Percentiles rank a stretch among this genome's conserved stretches.
Evolutionary conservation across 805 yeast genomes (phyloP).

Genomic region (Torulaspora franciscae): DNA sequence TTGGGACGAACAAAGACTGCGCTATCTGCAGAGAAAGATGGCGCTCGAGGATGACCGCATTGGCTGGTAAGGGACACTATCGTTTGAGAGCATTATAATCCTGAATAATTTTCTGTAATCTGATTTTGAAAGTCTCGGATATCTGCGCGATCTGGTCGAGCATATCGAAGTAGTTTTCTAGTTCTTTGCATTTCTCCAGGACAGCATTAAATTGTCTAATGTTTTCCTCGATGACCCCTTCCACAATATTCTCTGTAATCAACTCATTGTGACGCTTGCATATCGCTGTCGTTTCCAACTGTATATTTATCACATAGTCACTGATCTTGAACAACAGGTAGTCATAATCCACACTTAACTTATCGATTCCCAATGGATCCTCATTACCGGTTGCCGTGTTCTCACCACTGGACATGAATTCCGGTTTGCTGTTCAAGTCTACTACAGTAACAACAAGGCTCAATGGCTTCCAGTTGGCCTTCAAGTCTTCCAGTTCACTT

Average conservation of each 20-base stretch:
- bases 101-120: slow-evolving; percentile 34
- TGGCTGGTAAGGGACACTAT: slow-evolving; percentile 20
- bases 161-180: slow-evolving; percentile 51
- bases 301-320: slow-evolving; percentile 47
- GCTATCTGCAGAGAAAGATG: slow-evolving; percentile 28
- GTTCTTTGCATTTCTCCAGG: slow-evolving; percentile 43
- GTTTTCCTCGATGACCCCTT: slow-evolving; percentile 38
- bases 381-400: slow-evolving; percentile 7
- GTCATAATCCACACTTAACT: slow-evolving; percentile 58
- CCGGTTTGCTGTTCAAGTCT: no score
- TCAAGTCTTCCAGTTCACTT: not conserved
- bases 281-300: slow-evolving; percentile 39
- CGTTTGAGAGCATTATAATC: slow-evolving; percentile 19
- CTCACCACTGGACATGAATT: slow-evolving; percentile 3
- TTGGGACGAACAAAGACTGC: slow-evolving; percentile 27
- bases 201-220: slow-evolving; percentile 39
- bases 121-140: slow-evolving; percentile 37
- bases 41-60: slow-evolving; percentile 24
- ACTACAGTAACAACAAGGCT: not conserved
- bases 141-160: slow-evolving; percentile 46
- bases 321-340: slow-evolving; percentile 58
- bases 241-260: slow-evolving; percentile 26
- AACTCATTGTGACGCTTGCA: slow-evolving; percentile 27
- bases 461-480: not conserved
- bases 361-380: slow-evolving; percentile 61